Base-by-base conservation (phyloP, 345 rosid genomes). In the Clausena lansium region DNA sequence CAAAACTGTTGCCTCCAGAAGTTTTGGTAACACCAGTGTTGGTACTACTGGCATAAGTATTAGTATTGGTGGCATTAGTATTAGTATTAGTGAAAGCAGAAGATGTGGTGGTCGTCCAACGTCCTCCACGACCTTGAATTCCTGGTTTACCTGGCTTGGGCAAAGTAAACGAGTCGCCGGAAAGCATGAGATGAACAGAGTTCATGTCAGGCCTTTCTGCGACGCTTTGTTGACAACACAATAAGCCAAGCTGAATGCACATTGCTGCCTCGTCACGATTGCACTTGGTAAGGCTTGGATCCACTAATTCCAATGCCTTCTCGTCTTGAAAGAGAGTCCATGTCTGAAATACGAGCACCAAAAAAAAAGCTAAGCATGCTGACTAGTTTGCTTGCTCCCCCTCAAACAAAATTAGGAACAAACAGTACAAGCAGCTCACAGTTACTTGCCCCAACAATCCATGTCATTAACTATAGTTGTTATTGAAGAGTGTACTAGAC, bases 61-160 rank as follows among this genome's bases (percentile, higher is more conserved):
- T 77, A 35, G 91, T 80, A 69, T 47, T 71, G 20, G 93, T 80
- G n/a, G 93, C 79, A n/a, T 33, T 72, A 6, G 32, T 84, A 66
- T 77, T 79, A 24, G 79, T 78, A 30, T 64, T 75, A 55, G 92
- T 82, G 24, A 84, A 77, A 35, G 85, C 86, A 2, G 91, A 68
- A 57, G 84, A 64, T 0, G 86, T 32, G 22, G 87, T 83, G 1
- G 90, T 82, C n/a, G 88, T 87, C 85, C 87, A 88, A 7, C 81
- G 81, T 39, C 82, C 83, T 35, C 39, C 41, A 20, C 98, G 92
- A 41, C 97, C 97, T 80, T 87, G 97, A 71, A 83, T 82, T 75
- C 88, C 98, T 2, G 98, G 98, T 77, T 79, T 89, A 28, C 98
- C 91, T 19, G 98, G 98, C 78, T 38, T 85, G 3, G 98, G 95